phyloP scores from a whole-genome alignment of 2,329 filamentous ascomycete species.

The Claviceps sp. region DNA sequence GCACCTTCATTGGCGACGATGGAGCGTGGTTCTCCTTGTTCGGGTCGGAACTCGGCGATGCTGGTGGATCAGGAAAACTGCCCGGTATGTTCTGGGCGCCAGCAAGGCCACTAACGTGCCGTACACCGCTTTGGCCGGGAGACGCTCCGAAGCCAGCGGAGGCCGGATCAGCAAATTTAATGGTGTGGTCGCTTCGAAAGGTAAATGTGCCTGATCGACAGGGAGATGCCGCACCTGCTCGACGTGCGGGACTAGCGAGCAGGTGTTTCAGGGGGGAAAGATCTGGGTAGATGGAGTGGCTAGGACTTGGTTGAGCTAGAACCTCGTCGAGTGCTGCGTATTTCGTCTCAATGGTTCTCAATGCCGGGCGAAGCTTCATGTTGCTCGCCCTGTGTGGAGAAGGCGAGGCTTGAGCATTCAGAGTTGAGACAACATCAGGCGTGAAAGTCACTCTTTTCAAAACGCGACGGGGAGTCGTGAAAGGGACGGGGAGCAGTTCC shows the following conservation, averaged over 20 bases:
- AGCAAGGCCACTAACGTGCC: constrained; percentile 43
- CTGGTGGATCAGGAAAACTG: constrained; percentile 31
- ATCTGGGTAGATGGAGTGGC: constrained; percentile 38
- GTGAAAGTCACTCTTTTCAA: constrained; percentile 72
- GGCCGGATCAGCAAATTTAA: constrained; percentile 38
- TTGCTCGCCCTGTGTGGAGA: constrained; percentile 40
- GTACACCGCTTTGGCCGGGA: constrained; percentile 46
- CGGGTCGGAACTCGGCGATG: constrained; percentile 19
- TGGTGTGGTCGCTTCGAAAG: constrained; percentile 53
- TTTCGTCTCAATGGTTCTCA: constrained; percentile 11
- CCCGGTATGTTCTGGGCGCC: constrained; percentile 38
- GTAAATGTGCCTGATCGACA: constrained; percentile 46
- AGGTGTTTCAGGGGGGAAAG: constrained; percentile 29
- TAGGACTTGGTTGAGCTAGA: constrained; percentile 13
- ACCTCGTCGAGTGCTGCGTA: constrained; percentile 18
- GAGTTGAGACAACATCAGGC: constrained; percentile 45
- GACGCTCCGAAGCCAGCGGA: constrained; percentile 41
- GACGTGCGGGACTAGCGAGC: constrained; percentile 12
- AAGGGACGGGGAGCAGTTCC: constrained; percentile 34
- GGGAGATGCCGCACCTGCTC: constrained; percentile 16
- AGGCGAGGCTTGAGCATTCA: constrained; percentile 35
- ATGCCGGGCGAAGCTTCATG: constrained; percentile 26
- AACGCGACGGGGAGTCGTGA: constrained; percentile 56
- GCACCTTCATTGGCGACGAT: constrained; percentile 17
- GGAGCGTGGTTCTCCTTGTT: constrained; percentile 44